Evolutionary conservation across 2,329 filamentous ascomycete species (phyloP).

Genomic region (Harringtonia aguacate): DNA sequence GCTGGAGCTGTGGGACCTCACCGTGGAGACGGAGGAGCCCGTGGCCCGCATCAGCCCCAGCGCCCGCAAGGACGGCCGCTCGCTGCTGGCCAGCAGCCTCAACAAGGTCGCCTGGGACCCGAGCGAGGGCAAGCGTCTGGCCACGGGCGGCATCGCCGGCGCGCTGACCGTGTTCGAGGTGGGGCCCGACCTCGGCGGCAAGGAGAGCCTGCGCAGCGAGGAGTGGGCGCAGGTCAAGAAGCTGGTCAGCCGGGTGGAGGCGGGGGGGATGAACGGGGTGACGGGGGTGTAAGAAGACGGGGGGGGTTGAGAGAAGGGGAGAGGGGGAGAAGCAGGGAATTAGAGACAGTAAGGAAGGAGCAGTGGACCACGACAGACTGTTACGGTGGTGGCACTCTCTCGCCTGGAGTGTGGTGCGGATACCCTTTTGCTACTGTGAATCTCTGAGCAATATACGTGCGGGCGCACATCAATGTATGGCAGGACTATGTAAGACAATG

Average conservation of each 20-base stretch:
- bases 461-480: too few relatives aligned
- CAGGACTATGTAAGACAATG: too few relatives aligned
- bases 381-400: too few relatives aligned
- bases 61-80: conserved; percentile 50
- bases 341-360: too few relatives aligned
- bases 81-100: conserved; percentile 70
- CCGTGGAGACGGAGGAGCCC: conserved; percentile 84
- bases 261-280: conserved; percentile 37
- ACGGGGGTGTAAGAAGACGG: conserved; percentile 14
- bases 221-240: conserved; percentile 94
- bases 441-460: too few relatives aligned
- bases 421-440: too few relatives aligned
- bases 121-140: conserved; percentile 74
- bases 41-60: conserved; percentile 70
- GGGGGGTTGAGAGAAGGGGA: too few relatives aligned
- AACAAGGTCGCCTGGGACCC: conserved; percentile 95
- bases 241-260: conserved; percentile 66
- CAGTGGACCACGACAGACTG: too few relatives aligned
- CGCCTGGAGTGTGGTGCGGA: too few relatives aligned
- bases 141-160: conserved; percentile 86
- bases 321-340: too few relatives aligned
- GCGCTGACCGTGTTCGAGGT: conserved; percentile 91
- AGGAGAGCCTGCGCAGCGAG: conserved; percentile 71
- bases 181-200: conserved; percentile 68
- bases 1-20: conserved; percentile 92